Evolutionary conservation across 257 asterid species (phyloP).

Genomic region (Leonotis leonurus): DNA sequence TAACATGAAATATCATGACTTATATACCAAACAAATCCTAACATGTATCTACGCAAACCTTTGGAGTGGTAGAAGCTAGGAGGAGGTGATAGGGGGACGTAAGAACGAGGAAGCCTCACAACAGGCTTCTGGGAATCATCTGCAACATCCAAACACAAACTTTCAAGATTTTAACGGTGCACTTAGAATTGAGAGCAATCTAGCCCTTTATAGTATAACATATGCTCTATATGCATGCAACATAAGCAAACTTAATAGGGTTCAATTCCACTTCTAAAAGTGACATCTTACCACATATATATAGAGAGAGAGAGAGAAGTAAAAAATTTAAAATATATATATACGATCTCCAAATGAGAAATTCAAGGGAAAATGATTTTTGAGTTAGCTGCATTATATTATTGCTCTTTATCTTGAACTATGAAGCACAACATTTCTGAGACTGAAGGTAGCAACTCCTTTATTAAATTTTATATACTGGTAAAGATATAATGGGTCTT

Average conservation of each 20-base stretch:
- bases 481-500: too few species aligned
- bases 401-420: background rate
- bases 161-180: too few species aligned
- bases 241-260: background rate
- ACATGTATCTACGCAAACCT: too few species aligned
- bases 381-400: background rate
- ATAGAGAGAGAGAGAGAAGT: background rate
- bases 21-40: too few species aligned
- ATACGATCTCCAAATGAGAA: background rate
- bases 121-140: constrained; percentile 62
- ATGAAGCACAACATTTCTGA: background rate
- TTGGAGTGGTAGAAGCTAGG: constrained; percentile 28
- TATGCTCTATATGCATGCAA: background rate
- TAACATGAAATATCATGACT: too few species aligned
- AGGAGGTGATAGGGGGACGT: constrained; percentile 44
- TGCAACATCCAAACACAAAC: too few species aligned
- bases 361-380: background rate
- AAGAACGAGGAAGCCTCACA: constrained; percentile 54
- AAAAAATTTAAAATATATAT: background rate
- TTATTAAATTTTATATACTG: background rate
- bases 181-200: background rate
- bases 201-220: background rate
- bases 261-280: background rate
- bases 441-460: background rate
- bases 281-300: too few species aligned